Evolutionary conservation across 495 filamentous ascomycete species (phyloP), one percentile per base, ranked within the genome.

Genomic region (Trichoderma gamsii): DNA sequence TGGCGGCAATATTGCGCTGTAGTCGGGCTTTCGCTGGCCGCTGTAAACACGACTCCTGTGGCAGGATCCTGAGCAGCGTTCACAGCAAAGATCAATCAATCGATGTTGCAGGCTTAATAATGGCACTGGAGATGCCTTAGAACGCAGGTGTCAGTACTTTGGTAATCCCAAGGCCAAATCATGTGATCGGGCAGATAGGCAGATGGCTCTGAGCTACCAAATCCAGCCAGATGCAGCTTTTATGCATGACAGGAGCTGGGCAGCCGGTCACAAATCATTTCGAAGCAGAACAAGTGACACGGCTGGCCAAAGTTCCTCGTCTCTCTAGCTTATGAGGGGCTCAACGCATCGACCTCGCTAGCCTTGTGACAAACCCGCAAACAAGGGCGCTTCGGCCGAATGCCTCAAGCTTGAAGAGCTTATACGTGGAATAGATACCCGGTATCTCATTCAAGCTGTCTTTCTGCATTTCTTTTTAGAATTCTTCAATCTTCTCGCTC

Each of bases 171-270:
- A 61, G 56, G 56, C 56, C 25, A n/a, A 3, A 61, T 61, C 56
- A 61, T 61, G 56, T 61, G 56, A 61, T 61, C 25, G 27, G 35
- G 35, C 56, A 61, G 29, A 29, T 29, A 29, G 23, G 23, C 56
- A 27, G 21, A 61, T 13, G 56, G 21, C 21, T 27, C 8, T 25
- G 51, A 4, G n/a, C 51, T 21, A 25, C 56, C 56, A 61, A 61
- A 61, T 61, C 56, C 4, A 61, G 56, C 56, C 56, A 29, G 56
- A 61, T 61, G 56, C 56, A 61, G 56, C 56, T 23, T 61, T 32
- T 11, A 61, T 61, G 56, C 56, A 29, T 61, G 25, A 12, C 56
- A 61, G 11, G 13, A 61, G 25, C 56, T 32, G 25, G 11, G 25
- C 49, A 61, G 56, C 56, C 9, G 9, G 16, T 61, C 25, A 21